These are phyloP conservation scores for Phialophora macrospora DNA, from an alignment of 2,329 filamentous ascomycete genomes.

Conservation along the genomic window DNA sequence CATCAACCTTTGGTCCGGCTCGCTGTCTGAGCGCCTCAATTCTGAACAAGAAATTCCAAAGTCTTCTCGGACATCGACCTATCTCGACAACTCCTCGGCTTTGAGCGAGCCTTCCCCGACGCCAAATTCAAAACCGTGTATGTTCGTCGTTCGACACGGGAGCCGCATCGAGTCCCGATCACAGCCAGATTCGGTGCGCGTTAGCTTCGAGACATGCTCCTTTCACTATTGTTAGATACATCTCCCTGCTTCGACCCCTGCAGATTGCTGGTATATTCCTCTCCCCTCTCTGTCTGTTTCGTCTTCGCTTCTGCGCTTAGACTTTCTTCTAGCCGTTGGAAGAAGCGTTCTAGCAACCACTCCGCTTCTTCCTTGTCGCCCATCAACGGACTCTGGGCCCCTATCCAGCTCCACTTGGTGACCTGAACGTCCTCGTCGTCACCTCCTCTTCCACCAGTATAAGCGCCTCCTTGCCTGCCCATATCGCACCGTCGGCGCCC, in stretches of 20 bases:
- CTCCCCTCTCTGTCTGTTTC: conserved; percentile 20
- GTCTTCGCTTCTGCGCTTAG: conserved; percentile 35
- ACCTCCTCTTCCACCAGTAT: neutral
- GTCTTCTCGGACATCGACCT: neutral
- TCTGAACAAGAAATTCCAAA: neutral
- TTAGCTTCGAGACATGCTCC: conserved; percentile 6
- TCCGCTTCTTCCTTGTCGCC: conserved; percentile 50
- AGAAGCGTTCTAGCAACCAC: conserved; percentile 50
- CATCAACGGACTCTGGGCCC: conserved; percentile 47
- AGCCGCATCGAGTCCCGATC: neutral
- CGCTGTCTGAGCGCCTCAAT: neutral
- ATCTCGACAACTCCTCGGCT: neutral
- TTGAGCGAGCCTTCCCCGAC: neutral
- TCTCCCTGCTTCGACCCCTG: neutral
- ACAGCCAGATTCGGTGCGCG: neutral
- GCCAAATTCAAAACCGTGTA: no score
- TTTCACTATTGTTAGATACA: neutral
- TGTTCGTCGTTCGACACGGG: neutral
- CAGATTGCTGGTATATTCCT: conserved; percentile 25
- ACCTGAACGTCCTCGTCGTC: neutral
- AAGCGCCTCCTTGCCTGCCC: conserved; percentile 3
- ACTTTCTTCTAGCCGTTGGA: conserved; percentile 47
- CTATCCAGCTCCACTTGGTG: conserved; percentile 50
- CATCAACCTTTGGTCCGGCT: no score
- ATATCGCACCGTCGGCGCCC: conserved; percentile 1